A percentile compares a stretch with the other conserved stretches of the same genome.
Conservation (phyloP, 2,329 filamentous ascomycete genomes). For the Fusarium avenaceum region DNA sequence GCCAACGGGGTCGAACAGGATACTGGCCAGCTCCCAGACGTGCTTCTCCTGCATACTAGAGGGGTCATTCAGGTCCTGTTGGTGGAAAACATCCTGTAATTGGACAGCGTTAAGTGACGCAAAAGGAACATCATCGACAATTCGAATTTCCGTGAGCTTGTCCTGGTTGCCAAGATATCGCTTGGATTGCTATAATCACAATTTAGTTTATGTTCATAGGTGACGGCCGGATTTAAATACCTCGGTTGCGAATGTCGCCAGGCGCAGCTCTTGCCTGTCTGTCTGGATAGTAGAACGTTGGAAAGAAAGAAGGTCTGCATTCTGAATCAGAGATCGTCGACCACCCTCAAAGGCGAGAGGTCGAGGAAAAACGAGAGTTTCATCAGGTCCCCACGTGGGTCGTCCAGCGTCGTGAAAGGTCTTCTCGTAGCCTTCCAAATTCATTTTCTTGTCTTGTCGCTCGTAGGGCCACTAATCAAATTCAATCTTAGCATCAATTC, state of each 20-base stretch:
- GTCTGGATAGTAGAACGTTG: constrained; percentile 67
- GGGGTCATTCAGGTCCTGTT: constrained; percentile 58
- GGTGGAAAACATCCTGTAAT: constrained; percentile 58
- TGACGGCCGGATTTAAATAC: constrained; percentile 49
- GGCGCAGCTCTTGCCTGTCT: constrained; percentile 73
- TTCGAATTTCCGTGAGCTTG: constrained; percentile 65
- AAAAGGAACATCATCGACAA: constrained; percentile 71
- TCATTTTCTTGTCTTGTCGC: constrained; percentile 78
- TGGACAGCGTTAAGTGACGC: constrained; percentile 61
- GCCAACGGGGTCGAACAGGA: constrained; percentile 82
- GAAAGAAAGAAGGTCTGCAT: constrained; percentile 52
- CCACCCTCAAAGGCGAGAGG: constrained; percentile 57
- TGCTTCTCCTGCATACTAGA: constrained; percentile 74
- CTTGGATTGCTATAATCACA: constrained; percentile 64
- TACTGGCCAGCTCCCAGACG: constrained; percentile 87
- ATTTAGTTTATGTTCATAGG: constrained; percentile 25
- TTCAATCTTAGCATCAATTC: constrained; percentile 62
- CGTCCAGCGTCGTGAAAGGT: constrained; percentile 80
- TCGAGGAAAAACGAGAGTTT: constrained; percentile 74
- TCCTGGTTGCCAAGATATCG: constrained; percentile 69
- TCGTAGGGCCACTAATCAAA: constrained; percentile 84
- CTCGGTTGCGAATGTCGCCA: constrained; percentile 73
- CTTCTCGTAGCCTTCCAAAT: constrained; percentile 74
- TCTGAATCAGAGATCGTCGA: constrained; percentile 48
- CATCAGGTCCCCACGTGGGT: constrained; percentile 82